Base-by-base conservation (phyloP, 169 alveolate genomes). In the Plasmodium billcollinsi region DNA sequence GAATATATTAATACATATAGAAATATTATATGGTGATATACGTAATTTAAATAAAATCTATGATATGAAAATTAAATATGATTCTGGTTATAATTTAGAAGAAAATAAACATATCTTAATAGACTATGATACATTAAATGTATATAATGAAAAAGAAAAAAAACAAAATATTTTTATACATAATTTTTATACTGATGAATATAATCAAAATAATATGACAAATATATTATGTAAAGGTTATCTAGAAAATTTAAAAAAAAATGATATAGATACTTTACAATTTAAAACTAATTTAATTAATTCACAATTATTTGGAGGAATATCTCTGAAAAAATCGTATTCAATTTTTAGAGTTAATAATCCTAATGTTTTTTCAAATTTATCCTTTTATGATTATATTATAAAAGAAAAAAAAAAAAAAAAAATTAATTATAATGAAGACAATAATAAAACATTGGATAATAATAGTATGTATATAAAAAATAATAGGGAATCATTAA, bases 71-170 rank as follows among this genome's bases (percentile, higher is more conserved):
- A 49, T 83, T 29, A 83, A 69, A 56, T 83, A 69, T 69, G 91
- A 83, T 1, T 67, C 91, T 49, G 91, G 91, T 21, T 83, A 83
- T 47, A 83, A 83, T 69, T 69, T 83, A 52, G 91, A 83, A 20
- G 91, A 83, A 83, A 83, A 83, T 83, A 83, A 83, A 69, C 69
- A 83, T 62, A 47, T 83, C 14, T 56, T 83, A 14, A 20, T 83
- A 12, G 74, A 83, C 69, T 83, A 69, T 69, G 76, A 14, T 9
- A 39, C 47, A 39, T 6, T 21, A 21, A 83, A 67, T 50, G 15
- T 56, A 61, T 69, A 78, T 0, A 67, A 54, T 39, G 21, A 54
- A 18, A 62, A 69, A 7, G 83, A 83, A 69, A 39, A 39, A 39
- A 39, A 39, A 39, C 47, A 39, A 39, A 62, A 56, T 39, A 56